Conservation (phyloP, 768 basidiomycete genomes). For the Saitozyma sp. region DNA sequence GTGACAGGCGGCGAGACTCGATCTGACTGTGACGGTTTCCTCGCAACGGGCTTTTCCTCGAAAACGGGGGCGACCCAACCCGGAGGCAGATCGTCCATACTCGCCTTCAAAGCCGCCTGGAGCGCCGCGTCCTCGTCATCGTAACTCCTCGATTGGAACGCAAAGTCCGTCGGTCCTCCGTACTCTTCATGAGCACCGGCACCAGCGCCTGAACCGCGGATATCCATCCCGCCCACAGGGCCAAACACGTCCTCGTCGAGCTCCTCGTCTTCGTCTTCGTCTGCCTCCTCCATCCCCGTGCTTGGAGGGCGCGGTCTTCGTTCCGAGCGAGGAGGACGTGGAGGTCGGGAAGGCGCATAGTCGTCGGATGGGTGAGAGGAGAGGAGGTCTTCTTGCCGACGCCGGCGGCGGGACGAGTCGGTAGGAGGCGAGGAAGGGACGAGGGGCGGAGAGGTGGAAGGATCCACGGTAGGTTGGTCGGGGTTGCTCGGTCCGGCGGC, state of each 20-base stretch:
- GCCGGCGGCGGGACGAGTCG: slow-evolving; percentile 20
- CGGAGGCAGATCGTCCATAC: slow-evolving; percentile 65
- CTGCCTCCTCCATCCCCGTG: slow-evolving; percentile 1
- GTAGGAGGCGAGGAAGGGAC: slow-evolving; percentile 18
- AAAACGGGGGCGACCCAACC: slow-evolving; percentile 55
- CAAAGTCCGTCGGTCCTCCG: slow-evolving; percentile 33
- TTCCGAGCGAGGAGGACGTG: background rate
- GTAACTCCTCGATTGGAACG: slow-evolving; percentile 36
- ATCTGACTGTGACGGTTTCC: no score
- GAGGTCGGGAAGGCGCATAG: slow-evolving; percentile 1
- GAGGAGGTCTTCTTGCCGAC: slow-evolving; percentile 34
- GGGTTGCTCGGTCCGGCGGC: slow-evolving; percentile 13
- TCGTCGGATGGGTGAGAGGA: slow-evolving; percentile 6
- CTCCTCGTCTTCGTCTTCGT: slow-evolving; percentile 20
- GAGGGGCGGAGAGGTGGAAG: slow-evolving; percentile 7
- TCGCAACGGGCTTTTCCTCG: no score
- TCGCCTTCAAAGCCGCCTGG: slow-evolving; percentile 83
- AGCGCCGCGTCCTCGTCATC: slow-evolving; percentile 86
- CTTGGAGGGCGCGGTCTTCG: background rate
- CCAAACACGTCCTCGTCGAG: slow-evolving; percentile 25
- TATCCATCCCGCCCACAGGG: background rate
- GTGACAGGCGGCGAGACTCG: no score
- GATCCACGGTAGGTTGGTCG: slow-evolving; percentile 36
- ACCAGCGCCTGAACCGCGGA: background rate
- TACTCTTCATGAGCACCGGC: slow-evolving; percentile 19